These are phyloP conservation scores for Massarina eburnea DNA, from an alignment of 2,329 filamentous ascomycete genomes.

Conservation along the genomic window DNA sequence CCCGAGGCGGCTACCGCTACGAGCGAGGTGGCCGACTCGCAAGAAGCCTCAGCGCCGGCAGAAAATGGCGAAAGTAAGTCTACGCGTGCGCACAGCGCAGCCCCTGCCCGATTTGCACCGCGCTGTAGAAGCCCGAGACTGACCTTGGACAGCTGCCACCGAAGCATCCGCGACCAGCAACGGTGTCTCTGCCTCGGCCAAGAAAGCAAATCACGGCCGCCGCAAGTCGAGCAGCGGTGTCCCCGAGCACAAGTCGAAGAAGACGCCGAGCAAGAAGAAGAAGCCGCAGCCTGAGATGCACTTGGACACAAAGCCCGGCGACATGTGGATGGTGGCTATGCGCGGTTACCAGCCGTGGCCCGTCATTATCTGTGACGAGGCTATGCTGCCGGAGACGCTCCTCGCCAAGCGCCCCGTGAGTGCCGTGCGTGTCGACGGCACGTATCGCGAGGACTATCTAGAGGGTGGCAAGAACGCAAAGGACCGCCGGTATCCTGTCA, in stretches of 20 bases:
- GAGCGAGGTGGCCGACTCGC: conserved; percentile 27
- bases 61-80: conserved; percentile 29
- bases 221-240: conserved; percentile 69
- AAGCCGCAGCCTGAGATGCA: conserved; percentile 69
- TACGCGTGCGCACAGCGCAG: conserved; percentile 1
- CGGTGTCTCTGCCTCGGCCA: conserved; percentile 50
- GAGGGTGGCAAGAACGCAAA: conserved; percentile 84
- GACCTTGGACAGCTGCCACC: conserved; percentile 32
- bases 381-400: conserved; percentile 82
- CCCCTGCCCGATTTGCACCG: neutral
- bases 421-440: conserved; percentile 78
- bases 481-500: conserved; percentile 88
- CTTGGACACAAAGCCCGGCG: conserved; percentile 82
- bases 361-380: conserved; percentile 88
- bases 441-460: conserved; percentile 81
- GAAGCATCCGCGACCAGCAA: conserved; percentile 46
- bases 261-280: conserved; percentile 73
- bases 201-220: conserved; percentile 41
- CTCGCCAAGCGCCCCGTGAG: conserved; percentile 80
- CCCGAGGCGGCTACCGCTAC: conserved; percentile 20
- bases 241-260: conserved; percentile 70
- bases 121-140: neutral
- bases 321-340: conserved; percentile 89
- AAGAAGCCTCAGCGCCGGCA: conserved; percentile 21
- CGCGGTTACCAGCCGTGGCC: conserved; percentile 97